Conservation (phyloP, 768 basidiomycete species). For the Leccinum pellstonianum region DNA sequence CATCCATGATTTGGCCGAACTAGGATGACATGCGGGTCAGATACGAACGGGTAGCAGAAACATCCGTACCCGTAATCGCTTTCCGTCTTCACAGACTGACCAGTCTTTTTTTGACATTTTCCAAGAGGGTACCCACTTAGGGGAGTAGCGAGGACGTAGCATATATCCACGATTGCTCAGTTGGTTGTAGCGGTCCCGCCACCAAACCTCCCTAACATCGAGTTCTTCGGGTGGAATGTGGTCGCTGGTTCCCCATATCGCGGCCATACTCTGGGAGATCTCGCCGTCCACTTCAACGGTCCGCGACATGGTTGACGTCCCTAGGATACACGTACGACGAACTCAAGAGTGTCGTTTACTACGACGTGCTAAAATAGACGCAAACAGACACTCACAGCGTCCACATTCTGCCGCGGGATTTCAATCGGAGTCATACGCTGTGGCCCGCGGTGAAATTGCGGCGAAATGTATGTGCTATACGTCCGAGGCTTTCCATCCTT, state of each 20-base stretch:
- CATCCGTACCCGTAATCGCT: background rate
- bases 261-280: no score
- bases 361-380: no score
- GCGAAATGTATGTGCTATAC: no score
- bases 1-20: rapidly evolving
- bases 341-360: no score
- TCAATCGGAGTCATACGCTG: background rate
- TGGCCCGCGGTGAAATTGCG: background rate
- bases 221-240: no score
- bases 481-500: no score
- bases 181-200: background rate
- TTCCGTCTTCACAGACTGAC: background rate
- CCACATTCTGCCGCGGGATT: background rate
- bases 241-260: no score
- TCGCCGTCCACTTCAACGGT: background rate
- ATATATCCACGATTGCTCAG: background rate
- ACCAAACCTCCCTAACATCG: no score
- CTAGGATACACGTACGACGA: no score
- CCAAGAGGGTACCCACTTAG: background rate
- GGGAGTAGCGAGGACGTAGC: background rate
- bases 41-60: background rate
- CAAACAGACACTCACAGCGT: no score
- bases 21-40: background rate
- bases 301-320: background rate
- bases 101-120: background rate